phyloP scores from a whole-genome alignment of 148 eudicot genomes.

The Polygonum maritimum region DNA sequence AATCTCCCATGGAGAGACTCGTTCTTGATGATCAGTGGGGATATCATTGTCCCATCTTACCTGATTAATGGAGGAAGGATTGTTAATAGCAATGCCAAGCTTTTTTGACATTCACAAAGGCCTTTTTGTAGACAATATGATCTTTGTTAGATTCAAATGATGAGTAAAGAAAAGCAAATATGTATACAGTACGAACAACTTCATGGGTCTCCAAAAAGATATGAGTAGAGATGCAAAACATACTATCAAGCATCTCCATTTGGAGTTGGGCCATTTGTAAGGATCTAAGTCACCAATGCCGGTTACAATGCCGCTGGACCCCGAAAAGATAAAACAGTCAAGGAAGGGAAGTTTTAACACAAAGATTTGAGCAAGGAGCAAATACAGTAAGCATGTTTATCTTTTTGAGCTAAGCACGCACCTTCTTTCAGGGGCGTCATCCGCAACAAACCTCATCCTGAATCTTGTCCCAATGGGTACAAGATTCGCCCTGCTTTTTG shows the following conservation, averaged over 20 bases:
- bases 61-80: slow-evolving; percentile 21
- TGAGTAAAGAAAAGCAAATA: neutral
- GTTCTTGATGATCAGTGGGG: slow-evolving; percentile 43
- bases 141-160: neutral
- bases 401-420: neutral
- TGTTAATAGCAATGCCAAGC: neutral
- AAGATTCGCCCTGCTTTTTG: slow-evolving; percentile 31
- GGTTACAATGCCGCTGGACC: slow-evolving; percentile 61
- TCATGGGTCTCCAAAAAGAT: neutral
- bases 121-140: neutral
- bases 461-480: slow-evolving; percentile 61
- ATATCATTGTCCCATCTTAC: slow-evolving; percentile 83
- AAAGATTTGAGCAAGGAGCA: neutral
- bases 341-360: neutral
- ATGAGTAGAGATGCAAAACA: slow-evolving; percentile 1
- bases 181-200: neutral
- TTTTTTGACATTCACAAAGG: neutral
- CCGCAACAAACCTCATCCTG: slow-evolving; percentile 61
- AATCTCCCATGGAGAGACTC: slow-evolving; percentile 87
- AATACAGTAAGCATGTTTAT: neutral
- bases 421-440: slow-evolving; percentile 90
- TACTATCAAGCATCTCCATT: slow-evolving; percentile 90
- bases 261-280: slow-evolving; percentile 67
- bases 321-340: slow-evolving; percentile 8
- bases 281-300: slow-evolving; percentile 65